Conservation (phyloP, 768 basidiomycete species). For the Gyrodon lividus region DNA sequence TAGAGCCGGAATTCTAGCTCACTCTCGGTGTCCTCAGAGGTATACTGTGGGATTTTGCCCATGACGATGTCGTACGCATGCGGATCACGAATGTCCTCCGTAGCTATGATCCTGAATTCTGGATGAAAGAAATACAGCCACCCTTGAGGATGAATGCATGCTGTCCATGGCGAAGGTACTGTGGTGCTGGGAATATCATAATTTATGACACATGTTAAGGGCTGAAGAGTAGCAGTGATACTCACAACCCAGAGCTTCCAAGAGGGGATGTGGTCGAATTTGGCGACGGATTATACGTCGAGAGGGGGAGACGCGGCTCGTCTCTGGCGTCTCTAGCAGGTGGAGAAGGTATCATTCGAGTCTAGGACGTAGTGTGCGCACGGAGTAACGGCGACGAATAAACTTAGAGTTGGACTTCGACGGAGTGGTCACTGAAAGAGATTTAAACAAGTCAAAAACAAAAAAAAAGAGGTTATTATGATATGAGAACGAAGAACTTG, state of each 20-base stretch:
- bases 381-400: too few species aligned
- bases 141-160: slow-evolving; percentile 46
- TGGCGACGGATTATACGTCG: not conserved
- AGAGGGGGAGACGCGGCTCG: not conserved
- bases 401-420: too few species aligned
- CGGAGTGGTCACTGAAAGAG: too few species aligned
- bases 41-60: slow-evolving; percentile 28
- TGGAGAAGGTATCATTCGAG: not conserved
- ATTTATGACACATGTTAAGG: not conserved
- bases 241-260: slow-evolving; percentile 2
- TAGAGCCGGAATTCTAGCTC: slow-evolving; percentile 45
- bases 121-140: slow-evolving; percentile 51
- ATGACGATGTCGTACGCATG: slow-evolving; percentile 31
- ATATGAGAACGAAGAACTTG: too few species aligned
- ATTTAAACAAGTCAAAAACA: too few species aligned
- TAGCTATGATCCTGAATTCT: slow-evolving; percentile 41
- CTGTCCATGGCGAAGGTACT: slow-evolving; percentile 31
- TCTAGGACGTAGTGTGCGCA: not conserved
- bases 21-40: slow-evolving; percentile 21
- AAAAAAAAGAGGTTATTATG: too few species aligned
- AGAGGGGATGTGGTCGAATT: slow-evolving; percentile 13
- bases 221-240: slow-evolving; percentile 9
- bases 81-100: slow-evolving; percentile 49
- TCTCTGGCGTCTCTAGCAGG: not conserved
- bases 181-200: not conserved